A percentile compares a stretch with the other conserved stretches of the same genome.
These are phyloP conservation scores for Orbilia javanica DNA, from an alignment of 2,329 filamentous ascomycete genomes.

Conservation along the genomic window DNA sequence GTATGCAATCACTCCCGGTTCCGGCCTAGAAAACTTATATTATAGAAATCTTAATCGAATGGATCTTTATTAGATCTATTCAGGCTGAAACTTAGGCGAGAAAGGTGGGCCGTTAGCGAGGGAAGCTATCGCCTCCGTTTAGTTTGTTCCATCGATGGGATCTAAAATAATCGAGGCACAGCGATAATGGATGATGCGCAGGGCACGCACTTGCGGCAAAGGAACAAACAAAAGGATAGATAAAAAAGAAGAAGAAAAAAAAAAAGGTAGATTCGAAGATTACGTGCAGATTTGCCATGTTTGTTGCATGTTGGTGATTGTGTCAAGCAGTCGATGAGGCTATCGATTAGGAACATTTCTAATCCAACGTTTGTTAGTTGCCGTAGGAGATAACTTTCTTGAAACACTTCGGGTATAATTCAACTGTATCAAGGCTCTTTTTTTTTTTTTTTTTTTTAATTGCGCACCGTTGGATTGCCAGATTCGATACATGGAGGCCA, in stretches of 20 bases:
- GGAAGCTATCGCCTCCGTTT: no score
- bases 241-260: no score
- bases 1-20: no score
- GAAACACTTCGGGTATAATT: background rate
- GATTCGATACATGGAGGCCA: no score
- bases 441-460: no score
- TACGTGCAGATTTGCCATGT: background rate
- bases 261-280: background rate
- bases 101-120: background rate
- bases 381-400: background rate
- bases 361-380: background rate
- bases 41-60: background rate
- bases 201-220: no score
- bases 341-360: background rate
- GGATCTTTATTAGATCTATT: background rate
- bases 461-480: background rate
- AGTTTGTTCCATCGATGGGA: background rate
- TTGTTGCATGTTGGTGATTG: background rate
- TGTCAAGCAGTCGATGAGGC: no score
- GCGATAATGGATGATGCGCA: no score
- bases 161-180: background rate
- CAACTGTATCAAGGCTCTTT: no score
- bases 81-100: slow-evolving; percentile 1
- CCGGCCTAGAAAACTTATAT: no score
- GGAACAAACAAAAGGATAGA: no score